These are phyloP conservation scores for Aureobasidium melanogenum DNA, from an alignment of 2,329 filamentous ascomycete species.

Conservation along the genomic window DNA sequence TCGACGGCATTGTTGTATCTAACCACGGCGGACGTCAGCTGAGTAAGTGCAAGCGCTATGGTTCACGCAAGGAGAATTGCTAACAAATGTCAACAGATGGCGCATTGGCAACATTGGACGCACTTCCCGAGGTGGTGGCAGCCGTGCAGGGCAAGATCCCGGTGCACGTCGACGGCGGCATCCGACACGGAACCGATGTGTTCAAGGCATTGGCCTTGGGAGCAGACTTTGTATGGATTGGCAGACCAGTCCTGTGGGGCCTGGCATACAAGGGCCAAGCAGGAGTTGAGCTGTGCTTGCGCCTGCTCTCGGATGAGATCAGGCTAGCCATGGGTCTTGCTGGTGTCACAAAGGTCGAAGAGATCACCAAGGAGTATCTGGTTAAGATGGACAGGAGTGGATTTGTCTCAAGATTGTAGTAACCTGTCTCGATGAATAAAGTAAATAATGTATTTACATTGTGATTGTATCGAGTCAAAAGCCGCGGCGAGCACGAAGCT, in stretches of 20 bases:
- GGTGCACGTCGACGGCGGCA: conserved; percentile 52
- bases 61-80: neutral
- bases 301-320: conserved; percentile 32
- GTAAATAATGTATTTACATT: neutral
- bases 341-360: conserved; percentile 27
- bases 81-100: conserved; percentile 33
- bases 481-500: neutral
- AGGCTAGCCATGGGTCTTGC: conserved; percentile 33
- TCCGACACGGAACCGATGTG: conserved; percentile 45
- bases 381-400: conserved; percentile 30
- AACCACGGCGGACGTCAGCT: conserved; percentile 40
- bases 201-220: conserved; percentile 46
- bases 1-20: conserved; percentile 41
- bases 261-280: conserved; percentile 32
- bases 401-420: conserved; percentile 21
- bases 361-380: conserved; percentile 32
- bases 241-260: conserved; percentile 41
- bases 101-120: conserved; percentile 41
- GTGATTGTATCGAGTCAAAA: neutral
- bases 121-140: conserved; percentile 25
- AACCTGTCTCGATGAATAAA: neutral
- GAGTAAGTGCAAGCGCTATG: conserved; percentile 4
- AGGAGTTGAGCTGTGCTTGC: conserved; percentile 35
- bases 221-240: conserved; percentile 36
- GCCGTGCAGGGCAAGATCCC: conserved; percentile 34